Conservation (phyloP, 2,329 filamentous ascomycete species). For the Fusarium nisikadoi region DNA sequence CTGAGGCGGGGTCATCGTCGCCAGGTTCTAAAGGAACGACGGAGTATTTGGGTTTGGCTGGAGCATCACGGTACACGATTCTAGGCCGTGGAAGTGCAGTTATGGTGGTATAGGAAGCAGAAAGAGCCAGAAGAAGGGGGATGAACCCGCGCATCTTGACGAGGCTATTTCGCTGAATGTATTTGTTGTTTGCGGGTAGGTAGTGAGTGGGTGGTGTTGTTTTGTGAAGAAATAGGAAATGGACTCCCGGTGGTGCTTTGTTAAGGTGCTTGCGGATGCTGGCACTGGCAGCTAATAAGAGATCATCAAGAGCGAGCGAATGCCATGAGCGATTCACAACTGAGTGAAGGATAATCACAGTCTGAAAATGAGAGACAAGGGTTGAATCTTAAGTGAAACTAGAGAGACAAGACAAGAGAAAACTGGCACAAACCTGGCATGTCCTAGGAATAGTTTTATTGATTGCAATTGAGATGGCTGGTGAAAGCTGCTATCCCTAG, state of each 20-base stretch:
- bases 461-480: slow-evolving; percentile 44
- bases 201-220: neutral
- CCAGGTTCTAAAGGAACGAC: slow-evolving; percentile 54
- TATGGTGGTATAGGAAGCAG: slow-evolving; percentile 41
- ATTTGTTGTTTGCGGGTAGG: neutral
- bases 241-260: neutral
- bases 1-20: slow-evolving; percentile 36
- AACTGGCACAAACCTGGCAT: slow-evolving; percentile 8
- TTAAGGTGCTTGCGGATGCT: slow-evolving; percentile 12
- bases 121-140: slow-evolving; percentile 46
- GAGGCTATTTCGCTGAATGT: slow-evolving; percentile 19
- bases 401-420: slow-evolving; percentile 18
- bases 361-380: neutral
- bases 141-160: slow-evolving; percentile 48
- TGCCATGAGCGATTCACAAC: slow-evolving; percentile 22
- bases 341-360: neutral
- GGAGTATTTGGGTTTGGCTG: slow-evolving; percentile 50
- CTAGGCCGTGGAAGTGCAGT: slow-evolving; percentile 45
- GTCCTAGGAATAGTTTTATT: slow-evolving; percentile 39
- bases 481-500: slow-evolving; percentile 28
- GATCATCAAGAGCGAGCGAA: slow-evolving; percentile 1
- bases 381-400: slow-evolving; percentile 25
- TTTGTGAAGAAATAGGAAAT: neutral
- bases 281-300: slow-evolving; percentile 32
- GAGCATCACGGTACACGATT: slow-evolving; percentile 38